Evolutionary conservation across 352 stramenopile species (phyloP).

Genomic region (Globisporangium mamillatum): DNA sequence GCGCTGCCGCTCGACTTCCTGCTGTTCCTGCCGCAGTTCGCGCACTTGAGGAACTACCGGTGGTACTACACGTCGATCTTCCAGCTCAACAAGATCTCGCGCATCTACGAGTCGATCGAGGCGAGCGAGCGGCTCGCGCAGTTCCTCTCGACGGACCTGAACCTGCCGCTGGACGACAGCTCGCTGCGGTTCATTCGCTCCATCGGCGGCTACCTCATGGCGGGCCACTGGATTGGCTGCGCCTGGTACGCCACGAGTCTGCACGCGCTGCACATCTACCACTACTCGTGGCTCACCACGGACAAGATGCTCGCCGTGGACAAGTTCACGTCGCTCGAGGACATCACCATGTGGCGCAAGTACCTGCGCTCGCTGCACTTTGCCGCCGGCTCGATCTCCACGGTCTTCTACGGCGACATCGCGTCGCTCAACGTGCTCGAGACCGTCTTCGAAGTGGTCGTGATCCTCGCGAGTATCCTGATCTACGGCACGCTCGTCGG

Average conservation of each 20-base stretch:
- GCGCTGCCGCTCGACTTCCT: conserved; percentile 50
- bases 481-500: conserved; percentile 68
- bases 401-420: conserved; percentile 71
- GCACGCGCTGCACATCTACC: conserved; percentile 41
- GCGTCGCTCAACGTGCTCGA: conserved; percentile 60
- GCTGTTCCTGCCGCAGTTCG: conserved; percentile 38
- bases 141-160: conserved; percentile 51
- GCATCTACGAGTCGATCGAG: conserved; percentile 43
- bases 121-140: conserved; percentile 51
- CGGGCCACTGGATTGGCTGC: conserved; percentile 69
- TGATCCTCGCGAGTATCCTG: conserved; percentile 70
- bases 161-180: conserved; percentile 44
- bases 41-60: conserved; percentile 21
- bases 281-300: conserved; percentile 55
- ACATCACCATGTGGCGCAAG: conserved; percentile 37
- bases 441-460: conserved; percentile 45
- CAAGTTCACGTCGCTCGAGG: conserved; percentile 34
- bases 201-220: conserved; percentile 45
- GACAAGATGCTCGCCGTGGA: conserved; percentile 53
- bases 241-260: conserved; percentile 56
- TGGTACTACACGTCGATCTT: conserved; percentile 62
- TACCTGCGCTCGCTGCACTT: conserved; percentile 68
- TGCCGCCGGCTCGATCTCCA: conserved; percentile 58
- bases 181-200: conserved; percentile 53
- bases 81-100: conserved; percentile 62